Evolutionary conservation across 345 rosid genomes (phyloP).

Genomic region (Gossypium rotundifolium): DNA sequence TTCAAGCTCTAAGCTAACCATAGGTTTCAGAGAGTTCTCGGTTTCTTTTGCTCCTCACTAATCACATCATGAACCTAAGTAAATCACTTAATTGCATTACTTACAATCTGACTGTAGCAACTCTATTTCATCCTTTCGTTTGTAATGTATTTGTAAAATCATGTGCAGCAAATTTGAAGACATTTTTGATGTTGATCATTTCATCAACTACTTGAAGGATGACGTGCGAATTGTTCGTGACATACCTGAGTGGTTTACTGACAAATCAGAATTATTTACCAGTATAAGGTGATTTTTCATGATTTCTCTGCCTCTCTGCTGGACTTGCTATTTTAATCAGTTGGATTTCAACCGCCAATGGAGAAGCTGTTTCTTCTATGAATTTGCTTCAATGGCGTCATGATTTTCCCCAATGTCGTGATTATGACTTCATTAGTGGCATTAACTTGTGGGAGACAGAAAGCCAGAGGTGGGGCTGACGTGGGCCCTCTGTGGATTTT

Average conservation of each 20-base stretch:
- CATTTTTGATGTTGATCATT: conserved; percentile 93
- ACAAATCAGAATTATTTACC: conserved; percentile 82
- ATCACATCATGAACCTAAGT: background rate
- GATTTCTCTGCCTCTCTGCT: background rate
- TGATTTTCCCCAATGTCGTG: background rate
- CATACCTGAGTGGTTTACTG: conserved; percentile 96
- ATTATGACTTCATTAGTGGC: background rate
- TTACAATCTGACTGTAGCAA: background rate
- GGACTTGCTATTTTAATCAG: background rate
- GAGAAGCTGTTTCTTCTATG: background rate
- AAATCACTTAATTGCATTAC: background rate
- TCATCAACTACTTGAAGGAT: conserved; percentile 89
- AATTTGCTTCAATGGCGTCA: background rate
- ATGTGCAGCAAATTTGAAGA: conserved; percentile 88
- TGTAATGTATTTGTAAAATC: conserved; percentile 4
- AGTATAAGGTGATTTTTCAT: conserved; percentile 68
- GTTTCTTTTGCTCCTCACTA: background rate
- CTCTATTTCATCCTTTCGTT: background rate
- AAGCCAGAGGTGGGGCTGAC: background rate
- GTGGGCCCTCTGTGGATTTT: background rate
- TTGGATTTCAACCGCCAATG: background rate
- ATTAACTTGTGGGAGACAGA: background rate
- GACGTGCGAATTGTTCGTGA: conserved; percentile 90
- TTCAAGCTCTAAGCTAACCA: background rate
- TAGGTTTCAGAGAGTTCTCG: background rate